These are phyloP conservation scores for Elaeis oleifera DNA, from an alignment of 202 grass and related monocot genomes.

Conservation along the genomic window DNA sequence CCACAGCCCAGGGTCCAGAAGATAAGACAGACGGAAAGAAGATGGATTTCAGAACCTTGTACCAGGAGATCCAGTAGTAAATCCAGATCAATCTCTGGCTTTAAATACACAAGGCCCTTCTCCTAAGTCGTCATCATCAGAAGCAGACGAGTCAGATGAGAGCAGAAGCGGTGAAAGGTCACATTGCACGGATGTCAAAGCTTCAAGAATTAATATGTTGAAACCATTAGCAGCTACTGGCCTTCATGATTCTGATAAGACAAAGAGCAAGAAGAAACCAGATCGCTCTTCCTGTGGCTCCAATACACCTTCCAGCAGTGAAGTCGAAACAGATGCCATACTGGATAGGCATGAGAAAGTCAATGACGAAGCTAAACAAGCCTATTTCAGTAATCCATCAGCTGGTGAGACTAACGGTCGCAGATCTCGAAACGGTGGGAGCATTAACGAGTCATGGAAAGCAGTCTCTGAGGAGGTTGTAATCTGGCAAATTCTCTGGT, in stretches of 20 bases:
- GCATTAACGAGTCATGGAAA: slow-evolving; percentile 64
- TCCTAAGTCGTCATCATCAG: slow-evolving; percentile 5
- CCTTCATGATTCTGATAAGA: slow-evolving; percentile 30
- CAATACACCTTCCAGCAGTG: slow-evolving; percentile 74
- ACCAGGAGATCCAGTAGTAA: slow-evolving; percentile 28
- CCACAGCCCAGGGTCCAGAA: slow-evolving; percentile 29
- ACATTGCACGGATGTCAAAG: slow-evolving; percentile 30
- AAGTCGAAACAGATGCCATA: slow-evolving; percentile 44
- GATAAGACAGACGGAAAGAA: slow-evolving; percentile 9
- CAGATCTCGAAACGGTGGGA: slow-evolving; percentile 61
- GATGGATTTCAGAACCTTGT: slow-evolving; percentile 25
- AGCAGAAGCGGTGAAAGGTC: slow-evolving; percentile 36
- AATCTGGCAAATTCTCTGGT: slow-evolving; percentile 26
- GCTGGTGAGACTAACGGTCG: slow-evolving; percentile 46
- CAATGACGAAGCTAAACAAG: slow-evolving; percentile 41
- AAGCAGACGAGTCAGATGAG: slow-evolving; percentile 39
- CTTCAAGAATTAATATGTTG: slow-evolving; percentile 27
- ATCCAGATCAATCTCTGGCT: slow-evolving; percentile 21
- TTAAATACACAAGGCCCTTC: background rate
- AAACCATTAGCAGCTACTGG: slow-evolving; percentile 23
- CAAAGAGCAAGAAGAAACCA: slow-evolving; percentile 49
- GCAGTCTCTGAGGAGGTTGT: slow-evolving; percentile 84
- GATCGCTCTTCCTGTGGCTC: slow-evolving; percentile 79
- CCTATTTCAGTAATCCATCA: slow-evolving; percentile 47
- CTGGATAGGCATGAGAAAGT: slow-evolving; percentile 51